Evolutionary conservation across 176 grass and related monocot genomes (phyloP).

Genomic region (Eragrostis curvula): DNA sequence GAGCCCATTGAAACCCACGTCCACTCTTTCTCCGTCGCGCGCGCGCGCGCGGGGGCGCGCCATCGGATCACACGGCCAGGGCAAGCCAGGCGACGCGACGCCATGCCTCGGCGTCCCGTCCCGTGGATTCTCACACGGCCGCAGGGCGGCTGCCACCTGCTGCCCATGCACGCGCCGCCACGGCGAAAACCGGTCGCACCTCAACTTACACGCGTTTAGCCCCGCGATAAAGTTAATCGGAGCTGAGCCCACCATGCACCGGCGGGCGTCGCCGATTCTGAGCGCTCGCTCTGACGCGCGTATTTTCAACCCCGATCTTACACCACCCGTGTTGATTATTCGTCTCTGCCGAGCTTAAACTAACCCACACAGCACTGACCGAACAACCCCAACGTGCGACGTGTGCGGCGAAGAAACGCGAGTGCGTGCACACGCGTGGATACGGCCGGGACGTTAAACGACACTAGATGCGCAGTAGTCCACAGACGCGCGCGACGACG

Average conservation of each 20-base stretch:
- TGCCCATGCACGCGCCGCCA: slow-evolving; percentile 20
- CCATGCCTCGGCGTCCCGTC: neutral
- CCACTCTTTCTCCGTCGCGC: no score
- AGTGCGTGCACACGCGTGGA: neutral
- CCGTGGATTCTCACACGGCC: neutral
- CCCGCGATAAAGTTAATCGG: slow-evolving; percentile 1
- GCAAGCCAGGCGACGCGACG: neutral
- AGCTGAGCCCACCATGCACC: no score
- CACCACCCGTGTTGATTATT: slow-evolving; percentile 12
- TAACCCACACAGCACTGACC: neutral
- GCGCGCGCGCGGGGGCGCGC: neutral
- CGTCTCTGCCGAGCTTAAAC: neutral
- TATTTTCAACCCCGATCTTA: neutral
- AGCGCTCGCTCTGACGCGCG: neutral
- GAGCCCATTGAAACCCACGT: neutral
- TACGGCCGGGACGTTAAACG: neutral
- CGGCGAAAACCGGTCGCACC: neutral
- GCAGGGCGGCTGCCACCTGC: slow-evolving; percentile 22
- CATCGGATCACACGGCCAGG: neutral
- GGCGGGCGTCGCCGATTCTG: no score
- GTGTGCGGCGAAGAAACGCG: slow-evolving; percentile 9
- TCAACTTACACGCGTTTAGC: slow-evolving; percentile 25
- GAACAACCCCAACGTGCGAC: neutral
- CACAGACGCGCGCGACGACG: neutral
- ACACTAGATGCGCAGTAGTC: no score